These are phyloP conservation scores for Cupressus sempervirens DNA, from an alignment of 75 land plant species.

Conservation along the genomic window DNA sequence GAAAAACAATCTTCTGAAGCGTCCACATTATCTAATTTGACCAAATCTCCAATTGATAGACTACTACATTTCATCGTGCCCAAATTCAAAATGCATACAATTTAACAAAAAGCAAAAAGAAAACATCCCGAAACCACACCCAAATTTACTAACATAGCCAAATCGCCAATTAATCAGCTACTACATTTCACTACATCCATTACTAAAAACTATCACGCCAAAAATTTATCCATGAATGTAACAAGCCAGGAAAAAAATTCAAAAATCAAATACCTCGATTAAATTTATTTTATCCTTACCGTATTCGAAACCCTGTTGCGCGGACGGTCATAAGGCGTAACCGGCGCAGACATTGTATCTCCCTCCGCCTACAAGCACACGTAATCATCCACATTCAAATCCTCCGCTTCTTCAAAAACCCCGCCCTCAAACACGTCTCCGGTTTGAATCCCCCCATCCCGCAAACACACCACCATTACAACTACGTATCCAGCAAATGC, in stretches of 20 bases:
- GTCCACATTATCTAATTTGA: neutral
- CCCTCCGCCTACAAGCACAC: neutral
- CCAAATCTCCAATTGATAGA: neutral
- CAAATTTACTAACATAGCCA: neutral
- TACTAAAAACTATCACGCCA: neutral
- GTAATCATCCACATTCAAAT: neutral
- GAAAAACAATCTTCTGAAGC: neutral
- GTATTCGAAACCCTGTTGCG: slow-evolving; percentile 8
- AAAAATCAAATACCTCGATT: too few species aligned
- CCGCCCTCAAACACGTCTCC: neutral
- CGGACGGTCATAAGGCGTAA: slow-evolving; percentile 8
- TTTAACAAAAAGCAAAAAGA: too few species aligned
- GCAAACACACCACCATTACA: neutral
- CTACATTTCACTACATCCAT: too few species aligned
- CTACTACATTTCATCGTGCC: neutral
- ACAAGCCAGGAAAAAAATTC: neutral
- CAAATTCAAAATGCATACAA: neutral
- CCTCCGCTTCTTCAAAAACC: neutral
- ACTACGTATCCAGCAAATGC: neutral
- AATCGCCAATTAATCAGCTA: neutral
- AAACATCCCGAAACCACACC: neutral
- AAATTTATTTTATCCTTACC: neutral
- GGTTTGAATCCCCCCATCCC: slow-evolving; percentile 1
- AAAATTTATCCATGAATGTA: neutral
- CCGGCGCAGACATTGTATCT: slow-evolving; percentile 1